Conservation (phyloP, 2,329 filamentous ascomycete species). For the Colletotrichum australisinense region DNA sequence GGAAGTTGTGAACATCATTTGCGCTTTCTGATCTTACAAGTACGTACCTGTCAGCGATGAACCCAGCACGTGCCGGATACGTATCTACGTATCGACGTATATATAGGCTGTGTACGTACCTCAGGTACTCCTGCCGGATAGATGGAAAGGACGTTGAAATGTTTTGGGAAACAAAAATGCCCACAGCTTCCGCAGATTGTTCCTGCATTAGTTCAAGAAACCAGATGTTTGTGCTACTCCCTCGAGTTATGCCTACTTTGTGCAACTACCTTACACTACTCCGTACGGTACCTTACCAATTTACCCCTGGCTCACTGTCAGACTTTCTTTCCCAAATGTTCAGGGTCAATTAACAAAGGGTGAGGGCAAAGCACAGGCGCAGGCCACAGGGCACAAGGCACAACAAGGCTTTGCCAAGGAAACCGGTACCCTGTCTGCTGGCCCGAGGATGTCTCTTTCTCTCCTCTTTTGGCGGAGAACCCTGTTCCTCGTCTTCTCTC, state of each 20-base stretch:
- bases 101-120: no score
- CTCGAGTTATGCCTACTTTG: conserved; percentile 6
- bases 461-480: conserved; percentile 33
- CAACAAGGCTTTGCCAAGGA: conserved; percentile 23
- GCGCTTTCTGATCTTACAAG: background rate
- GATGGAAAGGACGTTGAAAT: background rate
- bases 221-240: background rate
- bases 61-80: background rate
- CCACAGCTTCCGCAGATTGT: conserved; percentile 17
- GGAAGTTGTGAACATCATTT: conserved; percentile 25
- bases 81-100: background rate
- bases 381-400: background rate
- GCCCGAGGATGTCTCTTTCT: conserved; percentile 4
- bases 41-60: background rate
- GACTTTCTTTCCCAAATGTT: background rate
- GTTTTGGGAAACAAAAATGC: conserved; percentile 19
- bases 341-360: conserved; percentile 2
- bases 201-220: conserved; percentile 30
- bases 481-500: conserved; percentile 16
- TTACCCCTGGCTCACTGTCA: background rate
- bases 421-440: background rate
- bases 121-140: no score
- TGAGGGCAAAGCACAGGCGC: background rate
- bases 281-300: no score
- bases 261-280: background rate